Evolutionary conservation across 1,139 yeast species (phyloP).

Genomic region (Candida frijolesensis): DNA sequence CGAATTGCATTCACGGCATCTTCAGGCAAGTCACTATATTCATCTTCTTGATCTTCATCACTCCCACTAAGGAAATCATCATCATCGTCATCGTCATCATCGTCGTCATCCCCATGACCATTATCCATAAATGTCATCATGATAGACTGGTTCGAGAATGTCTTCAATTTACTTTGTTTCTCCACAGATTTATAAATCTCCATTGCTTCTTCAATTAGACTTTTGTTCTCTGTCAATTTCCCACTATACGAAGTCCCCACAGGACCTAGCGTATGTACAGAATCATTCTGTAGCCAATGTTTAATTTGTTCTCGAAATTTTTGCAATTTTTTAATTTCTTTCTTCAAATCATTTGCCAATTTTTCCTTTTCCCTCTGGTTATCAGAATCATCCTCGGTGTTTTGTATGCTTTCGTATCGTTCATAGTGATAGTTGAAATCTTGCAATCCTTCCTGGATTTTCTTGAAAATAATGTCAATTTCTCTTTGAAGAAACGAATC

Average conservation of each 20-base stretch:
- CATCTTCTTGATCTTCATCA: conserved; percentile 17
- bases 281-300: conserved; percentile 69
- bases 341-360: conserved; percentile 87
- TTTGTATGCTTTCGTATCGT: conserved; percentile 45
- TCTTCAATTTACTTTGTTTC: conserved; percentile 46
- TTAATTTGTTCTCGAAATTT: conserved; percentile 94
- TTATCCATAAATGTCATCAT: conserved; percentile 47
- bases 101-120: conserved; percentile 19
- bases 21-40: conserved; percentile 28
- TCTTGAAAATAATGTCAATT: conserved; percentile 93
- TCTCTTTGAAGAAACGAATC: conserved; percentile 45
- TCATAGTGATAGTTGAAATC: conserved; percentile 61
- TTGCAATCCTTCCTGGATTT: conserved; percentile 90
- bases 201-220: conserved; percentile 51
- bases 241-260: conserved; percentile 24
- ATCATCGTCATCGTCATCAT: conserved; percentile 17
- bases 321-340: conserved; percentile 94
- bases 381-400: conserved; percentile 56
- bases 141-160: conserved; percentile 50
- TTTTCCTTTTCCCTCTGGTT: conserved; percentile 95
- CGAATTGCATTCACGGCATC: conserved; percentile 39
- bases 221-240: conserved; percentile 44
- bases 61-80: conserved; percentile 13
- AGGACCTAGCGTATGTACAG: conserved; percentile 45
- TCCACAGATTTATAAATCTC: conserved; percentile 52